Base-by-base conservation (phyloP, 2,329 filamentous ascomycete genomes). In the Aspergillus latus region DNA sequence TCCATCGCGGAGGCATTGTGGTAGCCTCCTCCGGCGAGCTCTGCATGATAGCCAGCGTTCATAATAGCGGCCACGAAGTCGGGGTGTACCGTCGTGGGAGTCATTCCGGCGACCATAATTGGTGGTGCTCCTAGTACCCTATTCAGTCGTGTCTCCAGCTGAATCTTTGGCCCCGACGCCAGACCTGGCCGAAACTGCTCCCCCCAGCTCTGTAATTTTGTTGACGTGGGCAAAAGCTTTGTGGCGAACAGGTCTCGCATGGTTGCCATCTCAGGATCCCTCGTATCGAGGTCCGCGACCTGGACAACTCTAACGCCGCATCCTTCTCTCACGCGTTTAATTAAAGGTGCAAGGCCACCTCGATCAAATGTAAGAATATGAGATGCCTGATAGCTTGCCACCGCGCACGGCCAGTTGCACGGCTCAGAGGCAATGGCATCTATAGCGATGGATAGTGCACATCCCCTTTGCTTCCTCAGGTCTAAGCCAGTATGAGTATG, bases 101-200 rank as follows among this genome's bases (percentile, higher is more conserved):
- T 96, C 92, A 97, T 97, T 72, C 92, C 92, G 55, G 92, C 90
- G 59, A 96, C 91, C 80, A 97, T 88, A 60, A 97, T 80, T 0
- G 92, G 92, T 7, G 92, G 91, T 4, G 94, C 80, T 65, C 92
- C 92, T 15, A 96, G 80, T 16, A 96, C 79, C 64, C 90, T 84
- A 74, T 89, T 95, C 88, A 97, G 94, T 80, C 96, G 97, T 60
- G 94, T 99, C 72, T 97, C 92, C 46, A 99, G 90, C 65, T 89
- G 95, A 1, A 88, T 93, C 66, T 90, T 83, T n/a, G 91, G 90
- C 57, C 84, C 85, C 9, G 91, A 90, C 64, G 93, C 85, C 43
- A 97, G 80, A 54, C 86, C 87, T n/a, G 93, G 93, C 13, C 91
- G 92, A 70, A 92, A 92, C 72, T 95, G 90, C 74, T 93, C 92